These are phyloP conservation scores for Puccinellia tenuiflora DNA, from an alignment of 176 grass and related monocot genomes.

Conservation along the genomic window DNA sequence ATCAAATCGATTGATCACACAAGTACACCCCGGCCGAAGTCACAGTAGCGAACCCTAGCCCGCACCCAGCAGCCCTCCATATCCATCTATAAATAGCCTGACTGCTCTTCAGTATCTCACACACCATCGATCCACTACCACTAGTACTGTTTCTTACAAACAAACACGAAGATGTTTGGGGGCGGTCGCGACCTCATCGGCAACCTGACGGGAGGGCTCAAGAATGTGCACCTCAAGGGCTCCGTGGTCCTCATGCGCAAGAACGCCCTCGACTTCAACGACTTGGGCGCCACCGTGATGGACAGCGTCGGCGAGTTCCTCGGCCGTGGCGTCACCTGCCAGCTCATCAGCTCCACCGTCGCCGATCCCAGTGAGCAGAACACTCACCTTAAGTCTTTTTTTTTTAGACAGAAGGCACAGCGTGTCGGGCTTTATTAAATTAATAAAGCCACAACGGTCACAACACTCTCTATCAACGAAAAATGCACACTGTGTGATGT, in stretches of 20 bases:
- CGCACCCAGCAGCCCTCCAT: background rate
- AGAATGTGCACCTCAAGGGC: constrained; percentile 16
- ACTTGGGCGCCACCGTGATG: constrained; percentile 26
- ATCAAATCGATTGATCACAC: background rate
- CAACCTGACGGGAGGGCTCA: background rate
- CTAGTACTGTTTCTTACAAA: background rate
- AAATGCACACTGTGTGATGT: no score
- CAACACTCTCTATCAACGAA: no score
- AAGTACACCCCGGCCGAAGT: background rate
- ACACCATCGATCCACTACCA: background rate
- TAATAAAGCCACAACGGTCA: no score
- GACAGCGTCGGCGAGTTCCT: constrained; percentile 40
- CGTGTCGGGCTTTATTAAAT: no score
- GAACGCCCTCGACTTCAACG: constrained; percentile 48
- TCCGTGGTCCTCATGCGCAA: constrained; percentile 49
- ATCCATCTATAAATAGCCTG: background rate
- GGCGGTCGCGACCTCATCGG: background rate
- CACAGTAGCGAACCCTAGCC: background rate
- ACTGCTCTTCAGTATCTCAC: background rate
- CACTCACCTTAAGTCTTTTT: background rate
- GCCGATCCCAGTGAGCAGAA: constrained; percentile 28
- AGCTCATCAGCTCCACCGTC: constrained; percentile 47
- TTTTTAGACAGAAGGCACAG: no score
- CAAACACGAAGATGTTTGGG: background rate
- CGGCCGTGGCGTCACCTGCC: constrained; percentile 26